Evolutionary conservation across 1,139 yeast genomes (phyloP), one percentile per base, ranked within the genome.

Genomic region (Protomyces inouyei): DNA sequence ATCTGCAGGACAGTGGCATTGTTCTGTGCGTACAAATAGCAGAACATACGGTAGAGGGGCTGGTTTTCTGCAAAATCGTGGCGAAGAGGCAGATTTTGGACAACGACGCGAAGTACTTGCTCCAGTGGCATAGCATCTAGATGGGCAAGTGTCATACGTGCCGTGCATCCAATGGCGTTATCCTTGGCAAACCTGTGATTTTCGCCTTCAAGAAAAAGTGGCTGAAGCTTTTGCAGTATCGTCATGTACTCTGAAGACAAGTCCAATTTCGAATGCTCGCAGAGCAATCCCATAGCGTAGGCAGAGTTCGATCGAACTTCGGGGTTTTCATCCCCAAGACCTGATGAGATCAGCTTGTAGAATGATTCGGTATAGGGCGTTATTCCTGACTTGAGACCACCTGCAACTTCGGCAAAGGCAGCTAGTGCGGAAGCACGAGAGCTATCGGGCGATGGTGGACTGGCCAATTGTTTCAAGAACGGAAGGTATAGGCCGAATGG

Each of bases 301-400:
- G 98, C 97, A 65, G 98, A 95, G 72, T 91, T 89, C 71, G 97
- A 93, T 78, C 93, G 87, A 65, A 91, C 98, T 74, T 91, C 97
- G 70, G 88, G 81, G 35, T 95, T 87, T 72, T 85, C 83, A 76
- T 93, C 98, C 69, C 82, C 81, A 69, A 93, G 81, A 71, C 88
- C 85, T 67, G 83, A 82, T 65, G 83, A 79, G 73, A 93, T 85
- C 32, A 86, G 79, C 73, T 85, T 84, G 72, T 91, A 78, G 72
- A 93, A 80, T 70, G 87, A 89, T 69, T 67, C 83, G 60, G 86
- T 78, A 77, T 79, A 86, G 67, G 88, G 88, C 72, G 89, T 85
- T 68, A 83, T 76, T 51, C 80, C 75, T 21, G 69, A 76, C 74
- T 87, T 85, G 80, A 93, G 79, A 66, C 95, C 95, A 66, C 83